phyloP scores from a whole-genome alignment of 2,329 filamentous ascomycete species.

The Fusarium penzigii region DNA sequence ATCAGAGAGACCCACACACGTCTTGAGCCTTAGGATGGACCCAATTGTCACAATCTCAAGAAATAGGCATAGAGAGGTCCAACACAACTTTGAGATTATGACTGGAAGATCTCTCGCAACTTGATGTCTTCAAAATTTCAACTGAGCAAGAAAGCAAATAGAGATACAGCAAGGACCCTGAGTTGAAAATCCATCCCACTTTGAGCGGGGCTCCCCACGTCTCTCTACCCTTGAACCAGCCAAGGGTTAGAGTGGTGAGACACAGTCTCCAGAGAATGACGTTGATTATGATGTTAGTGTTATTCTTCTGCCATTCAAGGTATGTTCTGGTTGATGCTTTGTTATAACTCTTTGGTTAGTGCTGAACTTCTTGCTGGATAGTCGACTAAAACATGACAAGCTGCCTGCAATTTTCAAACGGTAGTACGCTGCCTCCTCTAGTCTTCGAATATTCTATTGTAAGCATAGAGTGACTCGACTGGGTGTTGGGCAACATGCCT shows the following conservation, averaged over 20 bases:
- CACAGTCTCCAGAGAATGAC: slow-evolving; percentile 24
- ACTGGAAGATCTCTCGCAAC: neutral
- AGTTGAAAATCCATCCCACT: slow-evolving; percentile 26
- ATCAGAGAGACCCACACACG: neutral
- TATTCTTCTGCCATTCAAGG: neutral
- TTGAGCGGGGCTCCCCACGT: slow-evolving; percentile 23
- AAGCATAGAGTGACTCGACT: neutral
- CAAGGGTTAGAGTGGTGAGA: slow-evolving; percentile 9
- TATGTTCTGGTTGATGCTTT: neutral
- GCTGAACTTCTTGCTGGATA: neutral
- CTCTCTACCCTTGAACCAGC: slow-evolving; percentile 13
- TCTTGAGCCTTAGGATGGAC: neutral
- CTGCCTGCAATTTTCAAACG: neutral
- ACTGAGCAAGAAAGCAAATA: slow-evolving; percentile 6
- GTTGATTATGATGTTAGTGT: slow-evolving; percentile 11
- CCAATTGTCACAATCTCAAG: too few relatives aligned
- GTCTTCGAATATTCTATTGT: neutral
- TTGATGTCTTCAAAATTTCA: neutral
- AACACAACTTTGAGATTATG: too few relatives aligned
- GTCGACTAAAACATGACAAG: neutral
- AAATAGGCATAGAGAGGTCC: too few relatives aligned
- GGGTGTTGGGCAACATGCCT: neutral
- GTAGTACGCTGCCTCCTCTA: neutral
- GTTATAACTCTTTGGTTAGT: neutral
- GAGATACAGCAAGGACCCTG: slow-evolving; percentile 18